Evolutionary conservation across 2,329 filamentous ascomycete genomes (phyloP).

Genomic region (Diaporthe destruens): DNA sequence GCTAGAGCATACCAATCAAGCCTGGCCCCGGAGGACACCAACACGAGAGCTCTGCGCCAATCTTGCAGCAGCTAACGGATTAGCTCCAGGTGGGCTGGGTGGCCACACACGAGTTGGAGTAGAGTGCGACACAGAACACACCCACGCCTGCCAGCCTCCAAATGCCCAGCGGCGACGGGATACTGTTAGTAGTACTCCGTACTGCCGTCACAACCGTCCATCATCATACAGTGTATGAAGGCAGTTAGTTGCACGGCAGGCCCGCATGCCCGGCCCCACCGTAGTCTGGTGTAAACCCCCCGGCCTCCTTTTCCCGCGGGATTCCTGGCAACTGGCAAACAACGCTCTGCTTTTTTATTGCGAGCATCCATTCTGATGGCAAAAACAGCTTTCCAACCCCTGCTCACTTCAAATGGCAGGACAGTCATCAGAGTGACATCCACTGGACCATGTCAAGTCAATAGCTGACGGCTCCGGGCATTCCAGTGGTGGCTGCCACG

Average conservation of each 20-base stretch:
- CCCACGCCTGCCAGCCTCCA: background rate
- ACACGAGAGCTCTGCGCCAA: constrained; percentile 29
- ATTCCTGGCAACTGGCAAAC: background rate
- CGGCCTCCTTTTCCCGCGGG: constrained; percentile 28
- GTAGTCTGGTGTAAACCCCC: constrained; percentile 34
- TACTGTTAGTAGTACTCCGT: too few species aligned
- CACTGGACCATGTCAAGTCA: constrained; percentile 12
- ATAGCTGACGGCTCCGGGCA: constrained; percentile 18
- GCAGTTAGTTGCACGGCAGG: constrained; percentile 15
- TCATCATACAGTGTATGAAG: constrained; percentile 13
- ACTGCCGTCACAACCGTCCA: constrained; percentile 18
- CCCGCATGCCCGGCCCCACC: constrained; percentile 30
- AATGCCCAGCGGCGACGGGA: constrained; percentile 8
- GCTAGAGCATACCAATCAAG: constrained; percentile 23
- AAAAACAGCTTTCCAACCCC: constrained; percentile 10
- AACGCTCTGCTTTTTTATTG: constrained; percentile 19
- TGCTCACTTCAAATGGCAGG: constrained; percentile 18
- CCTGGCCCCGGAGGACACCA: constrained; percentile 22
- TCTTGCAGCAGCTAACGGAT: constrained; percentile 18
- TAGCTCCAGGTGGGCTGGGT: constrained; percentile 25
- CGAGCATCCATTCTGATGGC: constrained; percentile 25
- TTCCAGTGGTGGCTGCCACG: constrained; percentile 36
- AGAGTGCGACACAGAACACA: constrained; percentile 14
- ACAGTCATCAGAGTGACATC: constrained; percentile 15
- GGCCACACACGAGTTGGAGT: constrained; percentile 27